Base-by-base conservation (phyloP, 2,329 filamentous ascomycete genomes). In the Akanthomyces dipterigenus region DNA sequence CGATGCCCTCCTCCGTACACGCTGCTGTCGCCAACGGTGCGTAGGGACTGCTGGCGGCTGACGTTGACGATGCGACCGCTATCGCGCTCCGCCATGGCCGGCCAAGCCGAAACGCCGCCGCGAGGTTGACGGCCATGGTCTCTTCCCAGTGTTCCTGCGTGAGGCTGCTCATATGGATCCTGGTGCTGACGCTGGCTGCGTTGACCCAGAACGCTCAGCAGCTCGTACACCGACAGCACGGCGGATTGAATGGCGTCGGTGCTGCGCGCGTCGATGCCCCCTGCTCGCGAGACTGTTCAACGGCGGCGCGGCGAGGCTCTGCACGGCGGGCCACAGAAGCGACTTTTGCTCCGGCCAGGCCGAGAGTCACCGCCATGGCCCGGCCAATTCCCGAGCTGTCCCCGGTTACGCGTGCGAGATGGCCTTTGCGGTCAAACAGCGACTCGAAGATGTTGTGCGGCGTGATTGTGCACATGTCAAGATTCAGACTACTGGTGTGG, bases 311-410 rank as follows among this genome's bases (percentile, higher is more conserved):
- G 1, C 73, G 63, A 0, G 69, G 70, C 8, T 64, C 59, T 0
- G 64, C 64, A 0, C 70, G 64, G 0, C 72, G 68, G 9, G 71
- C 72, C 18, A 74, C 64, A 6, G 74, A 64, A 24, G 74, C 64
- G 8, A 74, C 62, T 0, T 65, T 67, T 20, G 71, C 70, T 0
- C 72, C 72, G 1, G 71, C 67, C 16, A 69, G 68, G 0, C 71
- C 70, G 0, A 73, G 59, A 0, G 71, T 70, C 7, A 67, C 62
- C 0, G 71, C 70, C 63, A 74, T 74, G 22, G 67, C 68, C 1
- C 69, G 70, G 11, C 72, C 72, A 54, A 74, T 74, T 12, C 72
- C 72, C 3, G 70, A 70, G 62, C 71, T 73, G n/a, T 67, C 72
- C 7, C 72, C 72, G 0, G 72, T 73, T 1, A 74, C 63, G 7